These are phyloP conservation scores for Linanthus parryae DNA, from an alignment of 148 eudicot genomes.

Conservation along the genomic window DNA sequence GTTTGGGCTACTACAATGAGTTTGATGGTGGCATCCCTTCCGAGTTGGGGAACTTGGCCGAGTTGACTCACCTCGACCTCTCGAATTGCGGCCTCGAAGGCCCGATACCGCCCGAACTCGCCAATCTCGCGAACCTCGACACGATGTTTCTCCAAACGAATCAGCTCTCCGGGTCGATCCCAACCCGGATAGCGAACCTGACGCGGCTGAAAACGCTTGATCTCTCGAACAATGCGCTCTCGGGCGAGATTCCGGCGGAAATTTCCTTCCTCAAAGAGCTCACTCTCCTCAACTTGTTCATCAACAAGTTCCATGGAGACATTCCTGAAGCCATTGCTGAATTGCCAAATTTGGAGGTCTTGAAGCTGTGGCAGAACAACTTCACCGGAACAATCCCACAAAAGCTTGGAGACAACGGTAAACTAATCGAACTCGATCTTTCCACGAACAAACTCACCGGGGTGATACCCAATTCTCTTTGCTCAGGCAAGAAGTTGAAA, in stretches of 20 bases:
- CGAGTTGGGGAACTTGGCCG: conserved; percentile 33
- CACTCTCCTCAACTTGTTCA: conserved; percentile 40
- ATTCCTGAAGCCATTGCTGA: conserved; percentile 31
- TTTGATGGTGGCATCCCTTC: conserved; percentile 50
- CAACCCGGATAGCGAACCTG: conserved; percentile 29
- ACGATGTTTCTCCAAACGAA: conserved; percentile 46
- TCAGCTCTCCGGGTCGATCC: conserved; percentile 36
- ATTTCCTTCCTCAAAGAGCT: conserved; percentile 28
- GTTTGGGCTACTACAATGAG: conserved; percentile 44
- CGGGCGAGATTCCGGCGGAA: conserved; percentile 40
- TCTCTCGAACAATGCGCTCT: conserved; percentile 35
- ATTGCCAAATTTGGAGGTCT: conserved; percentile 31
- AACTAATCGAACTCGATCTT: conserved; percentile 34
- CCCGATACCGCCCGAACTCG: conserved; percentile 36
- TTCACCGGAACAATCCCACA: conserved; percentile 48
- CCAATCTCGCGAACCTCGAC: conserved; percentile 33
- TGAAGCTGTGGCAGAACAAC: conserved; percentile 51
- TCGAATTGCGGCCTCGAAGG: conserved; percentile 41
- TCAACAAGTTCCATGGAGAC: conserved; percentile 43
- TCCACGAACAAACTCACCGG: conserved; percentile 54
- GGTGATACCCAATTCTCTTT: conserved; percentile 31
- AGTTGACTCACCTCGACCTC: conserved; percentile 45
- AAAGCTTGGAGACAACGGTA: conserved; percentile 43
- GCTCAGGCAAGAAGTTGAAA: conserved; percentile 34
- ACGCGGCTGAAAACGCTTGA: conserved; percentile 27